phyloP scores from a whole-genome alignment of 805 yeast genomes.

The Ogataea pini region DNA sequence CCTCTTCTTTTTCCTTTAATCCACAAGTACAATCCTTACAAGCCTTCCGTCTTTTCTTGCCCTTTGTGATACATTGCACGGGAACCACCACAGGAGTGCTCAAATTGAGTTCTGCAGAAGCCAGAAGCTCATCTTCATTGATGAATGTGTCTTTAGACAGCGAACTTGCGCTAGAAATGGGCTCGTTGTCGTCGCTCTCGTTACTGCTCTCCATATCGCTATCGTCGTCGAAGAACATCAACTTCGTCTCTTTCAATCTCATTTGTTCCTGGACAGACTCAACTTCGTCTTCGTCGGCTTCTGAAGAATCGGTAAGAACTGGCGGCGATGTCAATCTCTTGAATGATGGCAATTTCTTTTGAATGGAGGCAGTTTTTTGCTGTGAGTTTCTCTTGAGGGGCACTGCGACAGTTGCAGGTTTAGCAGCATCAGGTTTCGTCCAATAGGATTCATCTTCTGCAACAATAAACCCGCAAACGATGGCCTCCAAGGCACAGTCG shows the following conservation, averaged over 20 bases:
- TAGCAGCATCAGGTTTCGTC: constrained; percentile 48
- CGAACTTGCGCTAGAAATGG: neutral
- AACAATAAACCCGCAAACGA: constrained; percentile 64
- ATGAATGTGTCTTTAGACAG: constrained; percentile 45
- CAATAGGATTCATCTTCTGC: constrained; percentile 45
- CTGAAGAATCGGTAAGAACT: constrained; percentile 48
- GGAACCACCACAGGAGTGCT: constrained; percentile 51
- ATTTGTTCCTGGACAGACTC: constrained; percentile 42
- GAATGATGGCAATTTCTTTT: constrained; percentile 32
- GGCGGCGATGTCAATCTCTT: constrained; percentile 36
- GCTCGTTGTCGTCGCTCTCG: constrained; percentile 27
- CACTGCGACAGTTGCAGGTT: constrained; percentile 19
- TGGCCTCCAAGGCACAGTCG: constrained; percentile 57
- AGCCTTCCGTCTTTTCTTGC: constrained; percentile 79
- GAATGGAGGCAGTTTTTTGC: neutral
- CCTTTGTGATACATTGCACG: constrained; percentile 48
- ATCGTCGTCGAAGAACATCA: constrained; percentile 53
- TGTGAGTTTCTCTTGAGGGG: constrained; percentile 23
- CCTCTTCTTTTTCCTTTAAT: constrained; percentile 81
- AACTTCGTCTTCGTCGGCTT: constrained; percentile 42
- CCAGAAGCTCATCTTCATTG: constrained; percentile 57
- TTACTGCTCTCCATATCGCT: constrained; percentile 23
- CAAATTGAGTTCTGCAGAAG: constrained; percentile 31
- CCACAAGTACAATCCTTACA: constrained; percentile 99
- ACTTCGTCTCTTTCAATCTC: constrained; percentile 46